Evolutionary conservation across 2,329 filamentous ascomycete genomes (phyloP), one percentile per base, ranked within the genome.

Genomic region (Cladophialophora immunda): DNA sequence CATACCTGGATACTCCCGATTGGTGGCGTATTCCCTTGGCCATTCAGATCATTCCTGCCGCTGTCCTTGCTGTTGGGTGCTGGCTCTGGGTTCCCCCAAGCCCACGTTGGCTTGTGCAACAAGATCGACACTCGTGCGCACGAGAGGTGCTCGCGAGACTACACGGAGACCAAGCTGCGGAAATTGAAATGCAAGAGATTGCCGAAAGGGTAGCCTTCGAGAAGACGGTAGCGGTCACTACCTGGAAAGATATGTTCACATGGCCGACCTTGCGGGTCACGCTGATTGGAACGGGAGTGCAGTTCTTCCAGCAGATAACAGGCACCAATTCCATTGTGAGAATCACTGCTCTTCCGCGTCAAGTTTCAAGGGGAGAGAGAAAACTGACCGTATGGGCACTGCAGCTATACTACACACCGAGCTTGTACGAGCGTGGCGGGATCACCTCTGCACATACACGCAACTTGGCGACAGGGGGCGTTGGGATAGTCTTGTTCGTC

Each of bases 381-480:
- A 9, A 50, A 50, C 22, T 50, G 45, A 50, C 45, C 11, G 3
- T 50, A 13, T 50, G 45, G 11, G 22, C 45, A 13, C 22, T 50
- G 45, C 22, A 50, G 45, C 29, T 57, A 55, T 80, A 79, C 66
- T 82, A 82, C 47, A 77, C 79, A 3, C 75, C 0, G 1, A 75
- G 78, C 0, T 79, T 84, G 45, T 84, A 83, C 70, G 73, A 75
- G n/a, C 76, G 80, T 1, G 77, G 84, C 0, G 82, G 81, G 4
- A 79, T 85, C 41, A 73, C 75, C 2, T 81, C 77, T 1, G 78
- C 59, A 4, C 59, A 78, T 15, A 81, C 78, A 0, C 82, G 82
- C 0, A 78, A 85, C 9, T 80, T 85, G 76, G 83, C 85, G 52
- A 81, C 84, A 66, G 84, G 83, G 3, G 80, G 85, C 66, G 83